Base-by-base conservation (phyloP, 805 yeast genomes). In the Suhomyces prunicola region DNA sequence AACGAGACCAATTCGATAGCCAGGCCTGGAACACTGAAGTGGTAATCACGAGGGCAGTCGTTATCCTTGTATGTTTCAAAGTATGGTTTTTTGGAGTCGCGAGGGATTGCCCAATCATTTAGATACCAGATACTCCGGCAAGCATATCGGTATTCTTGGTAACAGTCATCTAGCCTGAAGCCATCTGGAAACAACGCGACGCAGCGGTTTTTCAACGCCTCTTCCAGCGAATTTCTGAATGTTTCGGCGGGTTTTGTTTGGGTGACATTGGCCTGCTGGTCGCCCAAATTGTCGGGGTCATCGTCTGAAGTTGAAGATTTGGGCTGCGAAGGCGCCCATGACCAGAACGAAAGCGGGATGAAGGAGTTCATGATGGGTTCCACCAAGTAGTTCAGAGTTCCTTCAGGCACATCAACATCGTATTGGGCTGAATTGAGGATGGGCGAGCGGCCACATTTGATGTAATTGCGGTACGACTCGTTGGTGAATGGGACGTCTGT, bases 101-200 rank as follows among this genome's bases (percentile, higher is more conserved):
- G 58, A 1, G 55, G 61, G 19, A 66, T 67, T 0, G 57, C 53
- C 84, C 88, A 84, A 3, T 67, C 62, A 36, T 74, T 74, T 0
- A 78, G 71, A 39, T 75, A 58, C 1, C 61, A 53, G 1, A 54
- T 48, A 46, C 74, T 71, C 36, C 78, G 75, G 68, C 98, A 93
- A 1, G 87, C 81, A 22, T 78, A 82, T 5, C 68, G 71, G 51
- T 77, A 70, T 26, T 72, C 60, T 0, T 71, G 67, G 60, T 85
- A 84, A 69, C 98, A 93, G 60, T 90, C 82, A 12, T 74, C 79
- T 0, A 88, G 86, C 4, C 54, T 51, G 90, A 93, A 88, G 1
- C 90, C 89, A 3, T 65, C 63, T 4, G 54, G 50, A 22, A 68
- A 60, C 8, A 73, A 46, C 0, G 72, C 66, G 0, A 77, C 81